These are phyloP conservation scores for Holtermannia corniformis DNA, from an alignment of 768 basidiomycete genomes.

Conservation along the genomic window DNA sequence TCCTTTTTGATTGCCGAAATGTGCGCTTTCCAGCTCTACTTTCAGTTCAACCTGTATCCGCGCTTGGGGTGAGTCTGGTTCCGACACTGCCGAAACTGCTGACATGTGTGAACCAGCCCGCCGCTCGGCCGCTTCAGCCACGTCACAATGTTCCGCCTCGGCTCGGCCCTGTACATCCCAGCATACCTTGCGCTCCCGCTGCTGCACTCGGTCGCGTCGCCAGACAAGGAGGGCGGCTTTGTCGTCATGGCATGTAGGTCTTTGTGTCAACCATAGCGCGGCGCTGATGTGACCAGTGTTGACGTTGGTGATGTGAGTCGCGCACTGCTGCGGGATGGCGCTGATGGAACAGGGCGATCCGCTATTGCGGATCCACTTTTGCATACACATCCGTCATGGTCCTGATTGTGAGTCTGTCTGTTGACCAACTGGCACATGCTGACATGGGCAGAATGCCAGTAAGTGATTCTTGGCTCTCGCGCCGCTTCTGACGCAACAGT, in stretches of 20 bases:
- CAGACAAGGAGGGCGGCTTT: constrained; percentile 59
- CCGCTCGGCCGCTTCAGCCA: constrained; percentile 42
- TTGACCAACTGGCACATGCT: constrained; percentile 31
- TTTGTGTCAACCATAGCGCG: constrained; percentile 5
- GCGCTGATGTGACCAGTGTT: constrained; percentile 47
- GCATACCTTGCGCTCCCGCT: constrained; percentile 72
- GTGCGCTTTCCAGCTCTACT: constrained; percentile 87
- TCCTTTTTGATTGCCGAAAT: constrained; percentile 76
- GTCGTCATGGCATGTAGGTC: constrained; percentile 58
- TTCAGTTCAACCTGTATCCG: constrained; percentile 50
- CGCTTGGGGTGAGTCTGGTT: constrained; percentile 25
- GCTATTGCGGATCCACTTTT: constrained; percentile 82
- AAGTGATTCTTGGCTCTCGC: constrained; percentile 6
- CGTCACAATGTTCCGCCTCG: constrained; percentile 42
- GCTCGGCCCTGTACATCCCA: constrained; percentile 72
- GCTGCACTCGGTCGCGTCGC: constrained; percentile 60
- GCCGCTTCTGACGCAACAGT: constrained; percentile 46
- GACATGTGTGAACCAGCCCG: constrained; percentile 24
- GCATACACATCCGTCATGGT: constrained; percentile 85
- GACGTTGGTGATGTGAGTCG: constrained; percentile 67
- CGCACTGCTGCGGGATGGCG: constrained; percentile 6
- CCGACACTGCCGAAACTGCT: neutral
- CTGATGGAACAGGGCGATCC: constrained; percentile 56
- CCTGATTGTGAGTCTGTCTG: constrained; percentile 46
- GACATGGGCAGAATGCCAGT: constrained; percentile 8